Evolutionary conservation across 2,329 filamentous ascomycete species (phyloP).

Genomic region (Exserohilum rostratum): DNA sequence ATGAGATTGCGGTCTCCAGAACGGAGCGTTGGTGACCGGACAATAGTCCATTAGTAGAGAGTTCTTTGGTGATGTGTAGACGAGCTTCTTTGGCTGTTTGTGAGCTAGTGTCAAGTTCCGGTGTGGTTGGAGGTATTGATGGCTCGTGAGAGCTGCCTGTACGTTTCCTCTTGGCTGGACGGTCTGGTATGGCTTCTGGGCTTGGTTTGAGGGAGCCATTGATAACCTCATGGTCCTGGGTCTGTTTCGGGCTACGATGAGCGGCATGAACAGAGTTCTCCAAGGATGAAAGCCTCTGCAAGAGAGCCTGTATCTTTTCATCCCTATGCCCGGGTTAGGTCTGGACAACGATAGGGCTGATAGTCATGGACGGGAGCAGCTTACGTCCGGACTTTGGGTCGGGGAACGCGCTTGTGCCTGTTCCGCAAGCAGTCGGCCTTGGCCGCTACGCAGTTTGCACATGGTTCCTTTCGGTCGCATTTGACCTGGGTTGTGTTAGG

Average conservation of each 20-base stretch:
- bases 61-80: slow-evolving; percentile 36
- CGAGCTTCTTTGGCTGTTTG: slow-evolving; percentile 34
- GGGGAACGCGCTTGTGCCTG: slow-evolving; percentile 34
- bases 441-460: slow-evolving; percentile 34
- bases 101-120: slow-evolving; percentile 25
- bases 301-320: slow-evolving; percentile 39
- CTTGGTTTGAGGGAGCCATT: slow-evolving; percentile 2
- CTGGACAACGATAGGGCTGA: not conserved
- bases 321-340: slow-evolving; percentile 21
- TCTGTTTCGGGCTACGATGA: slow-evolving; percentile 10
- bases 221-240: slow-evolving; percentile 1
- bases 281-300: slow-evolving; percentile 34
- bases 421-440: slow-evolving; percentile 41
- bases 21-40: slow-evolving; percentile 36
- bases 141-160: slow-evolving; percentile 22
- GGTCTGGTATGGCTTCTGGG: slow-evolving; percentile 14
- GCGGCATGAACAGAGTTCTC: slow-evolving; percentile 31
- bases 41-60: slow-evolving; percentile 34
- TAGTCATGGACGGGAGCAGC: not conserved
- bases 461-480: slow-evolving; percentile 44
- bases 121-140: slow-evolving; percentile 13
- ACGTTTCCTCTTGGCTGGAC: slow-evolving; percentile 29
- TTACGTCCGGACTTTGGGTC: slow-evolving; percentile 36
- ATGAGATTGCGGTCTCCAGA: slow-evolving; percentile 39
- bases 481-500: slow-evolving; percentile 33